Evolutionary conservation across 1,284 basidiomycete species (phyloP), one percentile per base, ranked within the genome.

Genomic region (Sanghuangporus baumii): DNA sequence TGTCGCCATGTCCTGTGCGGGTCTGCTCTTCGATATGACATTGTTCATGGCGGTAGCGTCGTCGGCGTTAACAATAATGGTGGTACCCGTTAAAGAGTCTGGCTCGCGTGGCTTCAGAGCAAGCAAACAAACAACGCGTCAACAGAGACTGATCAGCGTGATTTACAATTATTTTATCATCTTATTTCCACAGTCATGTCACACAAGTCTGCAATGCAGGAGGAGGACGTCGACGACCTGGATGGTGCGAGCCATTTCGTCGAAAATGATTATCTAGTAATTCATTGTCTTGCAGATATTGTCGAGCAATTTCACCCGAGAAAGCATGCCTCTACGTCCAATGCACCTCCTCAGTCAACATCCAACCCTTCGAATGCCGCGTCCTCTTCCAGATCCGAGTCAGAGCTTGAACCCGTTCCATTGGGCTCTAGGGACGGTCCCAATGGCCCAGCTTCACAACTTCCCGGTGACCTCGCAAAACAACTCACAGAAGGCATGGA

Each of bases 401-500:
- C 62, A 12, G 23, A 63, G 9, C 61, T 31, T 4, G 61, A 55
- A 54, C 66, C 59, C 31, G 51, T 61, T n/a, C 55, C 62, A 51
- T n/a, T 72, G 9, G 56, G 67, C 43, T 63, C 66, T 46, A 65
- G 66, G 37, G 55, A 68, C n/a, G 61, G 47, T 57, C 18, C 69
- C 50, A 62, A 70, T 61, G 69, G 64, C 72, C 74, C 69, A 69
- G 71, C 63, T 71, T 73, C 65, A 74, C 66, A 71, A 52, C 63
- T 73, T 26, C 69, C 68, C 67, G 67, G 79, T 60, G 71, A 87
- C 58, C 93, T 94, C 70, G 85, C 89, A 48, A 79, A 81, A 47
- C 87, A 92, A 70, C 79, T 97, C 51, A 85, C 88, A 6, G 80
- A 83, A 70, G 89, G 86, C 37, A 96, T 98, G 94, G 91, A 94